Base-by-base conservation (phyloP, 495 filamentous ascomycete genomes). In the Niebla homalea region DNA sequence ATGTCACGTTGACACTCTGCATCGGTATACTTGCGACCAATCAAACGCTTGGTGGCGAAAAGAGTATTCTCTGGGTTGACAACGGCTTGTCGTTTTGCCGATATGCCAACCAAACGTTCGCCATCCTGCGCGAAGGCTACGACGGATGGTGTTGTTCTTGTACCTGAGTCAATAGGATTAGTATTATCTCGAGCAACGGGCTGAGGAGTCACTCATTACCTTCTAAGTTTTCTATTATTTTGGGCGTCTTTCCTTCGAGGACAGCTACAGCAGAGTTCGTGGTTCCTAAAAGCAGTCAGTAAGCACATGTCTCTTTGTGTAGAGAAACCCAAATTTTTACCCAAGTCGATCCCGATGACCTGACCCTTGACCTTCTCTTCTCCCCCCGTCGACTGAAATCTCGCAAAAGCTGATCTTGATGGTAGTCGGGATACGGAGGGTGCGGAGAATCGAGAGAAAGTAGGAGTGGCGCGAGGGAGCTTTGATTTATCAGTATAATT, bases 41-140 rank as follows among this genome's bases (percentile, higher is more conserved):
- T 98, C 65, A 98, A 81, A 80, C 92, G 88, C 83, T 98, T 98
- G 53, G 92, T 98, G 70, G 92, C 92, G 66, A 98, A 98, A 44
- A 98, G 81, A 43, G 92, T 98, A 73, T 98, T 97, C 69, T 98
- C 92, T 3, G 92, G 92, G 76, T 98, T 98, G 59, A 98, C 93
- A 59, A 97, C 93, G 44, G 92, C 92, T 70, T 98, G 92, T 64
- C 92, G 90, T 80, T 98, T 98, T 55, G 92, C 92, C 44, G 92
- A 87, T 58, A 97, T 88, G 84, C 92, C 92, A 57, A 98, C 92
- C 51, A 98, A 72, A 54, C 93, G 85, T 78, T 98, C 92, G 51
- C 93, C 93, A 69, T 95, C 89, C 72, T 94, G 82, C 40, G 92
- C 85, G 70, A 98, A 97, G 60, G 87, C 92, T 56, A 98, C 90